Base-by-base conservation (phyloP, 495 filamentous ascomycete species). In the Bryoglossum gracile region DNA sequence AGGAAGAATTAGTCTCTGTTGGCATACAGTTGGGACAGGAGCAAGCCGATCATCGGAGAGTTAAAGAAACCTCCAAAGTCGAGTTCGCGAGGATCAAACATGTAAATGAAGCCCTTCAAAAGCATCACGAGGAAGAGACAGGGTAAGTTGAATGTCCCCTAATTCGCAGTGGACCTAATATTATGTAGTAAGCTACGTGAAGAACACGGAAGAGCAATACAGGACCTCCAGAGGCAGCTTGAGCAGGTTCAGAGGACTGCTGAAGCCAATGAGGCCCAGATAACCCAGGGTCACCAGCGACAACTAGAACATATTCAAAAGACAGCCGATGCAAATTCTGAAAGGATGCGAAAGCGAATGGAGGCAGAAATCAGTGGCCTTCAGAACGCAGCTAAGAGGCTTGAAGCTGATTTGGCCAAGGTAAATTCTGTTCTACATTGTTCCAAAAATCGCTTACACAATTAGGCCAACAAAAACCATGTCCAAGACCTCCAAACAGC, bases 1-100 rank as follows among this genome's bases (percentile, higher is more conserved):
- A 89, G 55, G 70, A 76, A 3, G 80, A 84, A 37, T 63, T 83
- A 17, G 63, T 89, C 14, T 77, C 72, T n/a, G 62, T 86, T 11
- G 74, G 85, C 44, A 74, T 79, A 23, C 83, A 80, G 57, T 71
- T 94, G 43, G 79, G 81, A 10, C 87, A 89, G 63, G 87, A 84
- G 51, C 81, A 87, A 60, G 76, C 80, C 18, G 85, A 89, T 56
- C 82, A 85, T 64, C 76, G 79, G 18, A 79, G 80, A 48, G 76
- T 81, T 11, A 85, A 83, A 58, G 87, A 94, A 54, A 74, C 75
- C 1, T 74, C 71, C 3, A 61, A 72, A 3, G 65, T 79, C 18
- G 88, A 95, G 52, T 45, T 88, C 14, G 68, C 76, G 24, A 72
- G 76, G 42, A 77, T 86, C 30, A 83, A 81, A 53, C 76, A 76